A percentile compares a stretch with the other conserved stretches of the same genome.
Conservation (phyloP, 495 filamentous ascomycete genomes). For the Xylaria longipes region DNA sequence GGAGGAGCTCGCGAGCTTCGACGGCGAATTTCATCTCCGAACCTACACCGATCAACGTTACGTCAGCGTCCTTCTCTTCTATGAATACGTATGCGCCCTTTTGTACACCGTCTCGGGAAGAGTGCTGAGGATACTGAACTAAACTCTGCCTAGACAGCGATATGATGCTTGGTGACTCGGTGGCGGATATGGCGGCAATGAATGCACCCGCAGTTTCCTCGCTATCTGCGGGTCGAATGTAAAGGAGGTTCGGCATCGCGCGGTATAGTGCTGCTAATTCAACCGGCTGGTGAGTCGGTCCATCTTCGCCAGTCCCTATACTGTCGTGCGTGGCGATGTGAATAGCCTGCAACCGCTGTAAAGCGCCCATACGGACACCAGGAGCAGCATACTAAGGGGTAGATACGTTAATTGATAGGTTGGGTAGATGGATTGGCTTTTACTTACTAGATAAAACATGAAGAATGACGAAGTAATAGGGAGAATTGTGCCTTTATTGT, state of each 20-base stretch:
- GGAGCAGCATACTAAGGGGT: constrained; percentile 57
- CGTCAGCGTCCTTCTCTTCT: constrained; percentile 36
- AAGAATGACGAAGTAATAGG: constrained; percentile 62
- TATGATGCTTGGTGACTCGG: constrained; percentile 46
- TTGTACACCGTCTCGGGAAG: constrained; percentile 33
- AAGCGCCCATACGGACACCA: constrained; percentile 65
- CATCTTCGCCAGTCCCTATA: constrained; percentile 65
- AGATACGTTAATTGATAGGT: background rate
- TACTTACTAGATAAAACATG: constrained; percentile 62
- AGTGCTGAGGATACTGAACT: constrained; percentile 28
- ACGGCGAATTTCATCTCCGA: constrained; percentile 43
- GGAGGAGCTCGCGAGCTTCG: constrained; percentile 32
- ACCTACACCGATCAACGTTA: constrained; percentile 45
- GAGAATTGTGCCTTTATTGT: constrained; percentile 55
- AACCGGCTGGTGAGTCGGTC: constrained; percentile 67
- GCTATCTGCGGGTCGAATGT: constrained; percentile 62
- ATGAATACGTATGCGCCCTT: constrained; percentile 45
- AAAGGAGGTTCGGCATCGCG: constrained; percentile 66
- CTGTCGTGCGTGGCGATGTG: constrained; percentile 68
- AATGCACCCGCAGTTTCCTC: constrained; percentile 65
- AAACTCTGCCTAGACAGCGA: constrained; percentile 39
- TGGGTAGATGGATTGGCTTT: background rate
- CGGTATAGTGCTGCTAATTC: constrained; percentile 63
- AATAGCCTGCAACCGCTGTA: constrained; percentile 62
- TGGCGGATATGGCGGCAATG: constrained; percentile 55